Evolutionary conservation across 225 moss, liverwort and hornwort genomes (phyloP).

Genomic region (Rhytidiadelphus loreus): DNA sequence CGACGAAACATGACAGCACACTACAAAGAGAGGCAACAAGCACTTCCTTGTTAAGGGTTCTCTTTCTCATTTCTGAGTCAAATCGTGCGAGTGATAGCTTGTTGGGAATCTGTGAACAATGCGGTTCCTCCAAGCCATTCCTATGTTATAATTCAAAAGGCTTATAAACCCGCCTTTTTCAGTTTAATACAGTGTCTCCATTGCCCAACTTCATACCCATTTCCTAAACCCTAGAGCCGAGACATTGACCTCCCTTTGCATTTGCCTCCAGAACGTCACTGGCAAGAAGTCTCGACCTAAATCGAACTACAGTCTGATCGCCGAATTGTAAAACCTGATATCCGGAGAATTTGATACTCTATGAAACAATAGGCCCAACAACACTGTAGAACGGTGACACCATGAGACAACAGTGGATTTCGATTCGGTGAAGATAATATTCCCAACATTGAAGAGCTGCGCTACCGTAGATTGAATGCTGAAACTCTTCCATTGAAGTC

Average conservation of each 20-base stretch:
- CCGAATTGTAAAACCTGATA: background rate
- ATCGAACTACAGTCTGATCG: background rate
- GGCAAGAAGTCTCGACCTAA: background rate
- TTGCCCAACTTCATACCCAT: background rate
- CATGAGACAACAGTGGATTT: background rate
- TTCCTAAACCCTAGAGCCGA: background rate
- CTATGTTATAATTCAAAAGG: background rate
- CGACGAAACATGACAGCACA: background rate
- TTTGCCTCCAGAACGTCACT: background rate
- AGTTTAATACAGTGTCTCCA: background rate
- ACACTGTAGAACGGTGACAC: background rate
- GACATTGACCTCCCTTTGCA: background rate
- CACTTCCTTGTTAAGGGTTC: background rate
- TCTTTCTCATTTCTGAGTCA: background rate
- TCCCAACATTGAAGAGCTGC: background rate
- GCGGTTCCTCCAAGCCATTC: background rate
- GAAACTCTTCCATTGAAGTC: background rate
- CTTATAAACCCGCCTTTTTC: no score
- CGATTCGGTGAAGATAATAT: background rate
- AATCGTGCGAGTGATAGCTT: background rate
- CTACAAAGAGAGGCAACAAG: background rate
- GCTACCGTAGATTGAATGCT: background rate
- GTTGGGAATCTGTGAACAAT: background rate
- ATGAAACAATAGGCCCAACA: background rate
- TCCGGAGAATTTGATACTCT: background rate